A percentile compares a stretch with the other conserved stretches of the same genome.
Conservation (phyloP, 2,329 filamentous ascomycete genomes). For the Plenodomus biglobosus region DNA sequence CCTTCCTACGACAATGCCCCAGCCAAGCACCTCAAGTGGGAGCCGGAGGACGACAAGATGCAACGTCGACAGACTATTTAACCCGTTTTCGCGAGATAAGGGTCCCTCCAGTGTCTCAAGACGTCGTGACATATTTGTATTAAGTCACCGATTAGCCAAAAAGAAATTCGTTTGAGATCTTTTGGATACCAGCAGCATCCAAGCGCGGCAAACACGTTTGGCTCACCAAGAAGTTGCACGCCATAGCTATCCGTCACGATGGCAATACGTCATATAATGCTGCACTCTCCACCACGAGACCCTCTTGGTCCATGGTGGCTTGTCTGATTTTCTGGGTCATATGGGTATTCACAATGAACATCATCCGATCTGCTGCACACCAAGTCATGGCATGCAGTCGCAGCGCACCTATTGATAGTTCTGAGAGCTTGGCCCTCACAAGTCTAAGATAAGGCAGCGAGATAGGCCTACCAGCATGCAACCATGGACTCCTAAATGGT, state of each 20-base stretch:
- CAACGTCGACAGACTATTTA: slow-evolving; percentile 11
- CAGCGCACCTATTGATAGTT: slow-evolving; percentile 4
- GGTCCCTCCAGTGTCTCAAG: slow-evolving; percentile 12
- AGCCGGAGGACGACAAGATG: slow-evolving; percentile 12
- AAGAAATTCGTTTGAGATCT: too few species aligned
- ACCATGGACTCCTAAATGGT: not conserved
- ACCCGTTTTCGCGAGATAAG: slow-evolving; percentile 23
- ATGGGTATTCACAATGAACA: slow-evolving; percentile 1
- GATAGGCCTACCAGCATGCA: slow-evolving; percentile 18
- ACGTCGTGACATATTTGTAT: slow-evolving; percentile 33
- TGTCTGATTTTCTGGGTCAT: not conserved
- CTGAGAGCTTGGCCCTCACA: slow-evolving; percentile 8
- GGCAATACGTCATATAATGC: slow-evolving; percentile 17
- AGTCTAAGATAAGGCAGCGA: slow-evolving; percentile 26
- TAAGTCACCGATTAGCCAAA: slow-evolving; percentile 30
- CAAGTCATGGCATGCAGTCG: slow-evolving; percentile 5
- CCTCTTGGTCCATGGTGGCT: slow-evolving; percentile 4
- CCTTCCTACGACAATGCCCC: slow-evolving; percentile 5
- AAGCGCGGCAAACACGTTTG: not conserved
- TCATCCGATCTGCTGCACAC: slow-evolving; percentile 5
- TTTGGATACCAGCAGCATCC: slow-evolving; percentile 6
- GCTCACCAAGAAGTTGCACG: slow-evolving; percentile 5
- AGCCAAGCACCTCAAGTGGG: slow-evolving; percentile 12
- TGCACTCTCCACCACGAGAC: slow-evolving; percentile 9
- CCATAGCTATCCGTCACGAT: slow-evolving; percentile 14